Evolutionary conservation across 441 rosid species (phyloP).

Genomic region (Syzygium syzygioides): DNA sequence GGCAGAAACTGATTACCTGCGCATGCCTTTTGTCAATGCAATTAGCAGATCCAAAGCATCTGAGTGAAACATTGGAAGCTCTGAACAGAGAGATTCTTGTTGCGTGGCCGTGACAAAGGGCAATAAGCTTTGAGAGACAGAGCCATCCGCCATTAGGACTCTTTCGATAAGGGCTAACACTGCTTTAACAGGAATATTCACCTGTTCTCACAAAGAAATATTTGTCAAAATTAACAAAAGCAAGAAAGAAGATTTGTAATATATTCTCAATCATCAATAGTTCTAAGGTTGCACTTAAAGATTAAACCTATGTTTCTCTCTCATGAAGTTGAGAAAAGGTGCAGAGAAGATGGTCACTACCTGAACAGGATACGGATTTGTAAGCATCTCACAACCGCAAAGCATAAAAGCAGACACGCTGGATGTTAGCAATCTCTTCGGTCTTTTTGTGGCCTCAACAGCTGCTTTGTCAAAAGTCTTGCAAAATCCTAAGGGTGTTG

Average conservation of each 20-base stretch:
- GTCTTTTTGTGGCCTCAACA: conserved; percentile 35
- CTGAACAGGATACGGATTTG: conserved; percentile 58
- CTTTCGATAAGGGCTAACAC: conserved; percentile 73
- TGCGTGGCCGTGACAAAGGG: conserved; percentile 54
- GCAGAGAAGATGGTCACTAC: conserved; percentile 25
- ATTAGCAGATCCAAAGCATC: conserved; percentile 56
- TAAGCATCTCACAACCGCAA: conserved; percentile 63
- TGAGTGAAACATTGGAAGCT: conserved; percentile 75
- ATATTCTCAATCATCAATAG: background rate
- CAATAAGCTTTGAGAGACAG: conserved; percentile 37
- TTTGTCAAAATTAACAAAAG: background rate
- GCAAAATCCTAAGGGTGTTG: conserved; percentile 56
- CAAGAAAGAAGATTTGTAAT: background rate
- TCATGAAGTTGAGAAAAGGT: background rate
- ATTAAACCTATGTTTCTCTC: background rate
- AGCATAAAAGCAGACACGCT: conserved; percentile 46
- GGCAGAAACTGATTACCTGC: conserved; percentile 36
- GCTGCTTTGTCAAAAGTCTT: conserved; percentile 25
- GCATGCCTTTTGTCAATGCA: conserved; percentile 58
- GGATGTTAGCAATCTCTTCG: conserved; percentile 35
- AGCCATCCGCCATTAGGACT: conserved; percentile 75
- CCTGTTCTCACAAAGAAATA: conserved; percentile 31
- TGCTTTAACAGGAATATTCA: conserved; percentile 49
- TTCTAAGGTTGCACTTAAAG: background rate
- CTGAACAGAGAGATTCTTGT: conserved; percentile 69